Conservation (phyloP, 306 rosid genomes). For the Glycyrrhiza uralensis region DNA sequence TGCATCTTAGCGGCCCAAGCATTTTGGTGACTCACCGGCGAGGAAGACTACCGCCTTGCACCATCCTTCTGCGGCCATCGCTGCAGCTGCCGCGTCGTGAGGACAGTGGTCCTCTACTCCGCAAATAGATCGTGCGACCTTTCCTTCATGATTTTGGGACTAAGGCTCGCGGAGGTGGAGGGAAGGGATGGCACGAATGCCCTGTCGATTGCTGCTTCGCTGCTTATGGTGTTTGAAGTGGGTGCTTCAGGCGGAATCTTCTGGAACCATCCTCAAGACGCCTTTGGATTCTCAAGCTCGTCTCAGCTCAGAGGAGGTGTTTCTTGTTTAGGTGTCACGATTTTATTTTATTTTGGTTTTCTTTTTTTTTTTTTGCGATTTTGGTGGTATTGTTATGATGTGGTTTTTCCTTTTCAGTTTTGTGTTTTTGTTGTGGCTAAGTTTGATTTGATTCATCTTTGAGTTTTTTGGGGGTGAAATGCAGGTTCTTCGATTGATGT, state of each 20-base stretch:
- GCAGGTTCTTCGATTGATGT: slow-evolving; percentile 97
- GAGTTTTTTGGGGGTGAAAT: slow-evolving; percentile 18
- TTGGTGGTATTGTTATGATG: not conserved
- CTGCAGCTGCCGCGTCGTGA: too few relatives aligned
- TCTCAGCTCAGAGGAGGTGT: slow-evolving; percentile 99
- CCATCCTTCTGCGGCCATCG: too few relatives aligned
- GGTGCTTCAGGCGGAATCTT: slow-evolving; percentile 95
- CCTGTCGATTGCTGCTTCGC: slow-evolving; percentile 81
- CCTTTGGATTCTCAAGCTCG: slow-evolving; percentile 98
- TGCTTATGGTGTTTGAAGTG: slow-evolving; percentile 97
- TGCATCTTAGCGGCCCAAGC: too few relatives aligned
- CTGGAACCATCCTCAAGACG: slow-evolving; percentile 95
- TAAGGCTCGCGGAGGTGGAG: too few relatives aligned
- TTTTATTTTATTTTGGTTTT: too few relatives aligned
- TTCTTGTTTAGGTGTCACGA: slow-evolving; percentile 97
- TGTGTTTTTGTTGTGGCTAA: not conserved
- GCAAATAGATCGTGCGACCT: too few relatives aligned
- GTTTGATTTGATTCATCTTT: slow-evolving; percentile 23
- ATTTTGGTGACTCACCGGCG: too few relatives aligned
- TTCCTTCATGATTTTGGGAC: too few relatives aligned
- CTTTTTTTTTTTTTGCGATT: slow-evolving; percentile 2
- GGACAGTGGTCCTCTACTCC: too few relatives aligned
- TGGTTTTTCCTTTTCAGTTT: not conserved
- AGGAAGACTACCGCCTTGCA: too few relatives aligned
- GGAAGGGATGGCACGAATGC: too few relatives aligned